Percentiles rank a stretch among this genome's conserved stretches.
These are phyloP conservation scores for Berberis vulgaris DNA, from an alignment of 164 flowering plant species.

Conservation along the genomic window DNA sequence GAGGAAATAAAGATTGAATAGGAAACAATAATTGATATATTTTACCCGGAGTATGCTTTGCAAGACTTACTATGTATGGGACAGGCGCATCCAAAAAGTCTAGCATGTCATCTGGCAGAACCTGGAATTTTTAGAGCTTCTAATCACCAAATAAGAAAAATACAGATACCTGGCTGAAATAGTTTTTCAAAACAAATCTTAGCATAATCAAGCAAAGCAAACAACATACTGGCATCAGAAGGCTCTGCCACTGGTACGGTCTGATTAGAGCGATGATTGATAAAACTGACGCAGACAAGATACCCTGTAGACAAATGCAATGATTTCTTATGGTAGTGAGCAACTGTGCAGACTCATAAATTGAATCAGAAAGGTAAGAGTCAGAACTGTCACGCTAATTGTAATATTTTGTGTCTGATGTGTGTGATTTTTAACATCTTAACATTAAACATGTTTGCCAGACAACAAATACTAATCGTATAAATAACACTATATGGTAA, in stretches of 20 bases:
- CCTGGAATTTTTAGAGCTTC: slow-evolving; percentile 32
- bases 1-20: too few species aligned
- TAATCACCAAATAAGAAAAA: background rate
- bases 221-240: slow-evolving; percentile 81
- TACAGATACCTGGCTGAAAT: background rate
- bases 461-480: too few species aligned
- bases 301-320: slow-evolving; percentile 42
- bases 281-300: slow-evolving; percentile 74
- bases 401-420: too few species aligned
- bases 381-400: too few species aligned
- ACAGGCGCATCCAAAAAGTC: slow-evolving; percentile 99
- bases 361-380: too few species aligned
- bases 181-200: background rate
- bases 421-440: too few species aligned
- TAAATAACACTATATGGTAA: too few species aligned
- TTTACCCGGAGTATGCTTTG: background rate
- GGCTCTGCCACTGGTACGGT: slow-evolving; percentile 97
- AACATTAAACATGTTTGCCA: too few species aligned
- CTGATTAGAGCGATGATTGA: slow-evolving; percentile 86
- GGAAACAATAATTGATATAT: too few species aligned
- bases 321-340: background rate
- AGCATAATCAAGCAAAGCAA: background rate
- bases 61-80: slow-evolving; percentile 80
- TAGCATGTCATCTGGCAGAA: slow-evolving; percentile 97
- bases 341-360: too few species aligned